Conservation (phyloP, 495 filamentous ascomycete genomes). For the Hyaloscypha hepaticicola region DNA sequence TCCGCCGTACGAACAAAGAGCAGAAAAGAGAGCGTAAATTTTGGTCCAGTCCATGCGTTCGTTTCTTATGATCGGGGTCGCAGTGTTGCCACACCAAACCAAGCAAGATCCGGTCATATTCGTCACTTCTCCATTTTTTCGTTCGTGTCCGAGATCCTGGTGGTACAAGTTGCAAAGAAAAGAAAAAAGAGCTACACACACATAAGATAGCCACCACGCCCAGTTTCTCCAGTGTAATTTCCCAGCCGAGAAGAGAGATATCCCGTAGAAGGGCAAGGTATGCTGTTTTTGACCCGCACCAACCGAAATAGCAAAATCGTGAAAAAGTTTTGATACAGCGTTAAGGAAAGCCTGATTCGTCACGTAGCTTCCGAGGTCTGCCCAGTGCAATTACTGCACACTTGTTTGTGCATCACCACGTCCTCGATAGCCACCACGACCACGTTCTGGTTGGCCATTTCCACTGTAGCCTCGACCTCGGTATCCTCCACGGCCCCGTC, state of each 20-base stretch:
- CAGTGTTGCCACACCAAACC: conserved; percentile 17
- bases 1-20: neutral
- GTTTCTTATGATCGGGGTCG: conserved; percentile 11
- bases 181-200: conserved; percentile 16
- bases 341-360: conserved; percentile 24
- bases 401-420: conserved; percentile 20
- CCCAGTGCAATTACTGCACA: conserved; percentile 23
- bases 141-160: conserved; percentile 25
- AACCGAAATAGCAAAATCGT: conserved; percentile 23
- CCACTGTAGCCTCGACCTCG: conserved; percentile 47
- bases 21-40: conserved; percentile 11
- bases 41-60: conserved; percentile 12
- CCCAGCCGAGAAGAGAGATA: neutral
- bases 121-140: conserved; percentile 24
- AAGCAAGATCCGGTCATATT: conserved; percentile 23
- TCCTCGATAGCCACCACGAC: conserved; percentile 30
- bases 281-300: conserved; percentile 10
- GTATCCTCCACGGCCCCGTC: conserved; percentile 56
- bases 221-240: neutral
- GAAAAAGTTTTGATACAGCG: conserved; percentile 29
- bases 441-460: conserved; percentile 31
- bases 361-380: neutral
- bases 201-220: neutral
- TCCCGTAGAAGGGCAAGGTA: neutral
- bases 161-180: conserved; percentile 28